phyloP scores from a whole-genome alignment of 73 alveolate species.

The Tetrahymena malaccensis region DNA sequence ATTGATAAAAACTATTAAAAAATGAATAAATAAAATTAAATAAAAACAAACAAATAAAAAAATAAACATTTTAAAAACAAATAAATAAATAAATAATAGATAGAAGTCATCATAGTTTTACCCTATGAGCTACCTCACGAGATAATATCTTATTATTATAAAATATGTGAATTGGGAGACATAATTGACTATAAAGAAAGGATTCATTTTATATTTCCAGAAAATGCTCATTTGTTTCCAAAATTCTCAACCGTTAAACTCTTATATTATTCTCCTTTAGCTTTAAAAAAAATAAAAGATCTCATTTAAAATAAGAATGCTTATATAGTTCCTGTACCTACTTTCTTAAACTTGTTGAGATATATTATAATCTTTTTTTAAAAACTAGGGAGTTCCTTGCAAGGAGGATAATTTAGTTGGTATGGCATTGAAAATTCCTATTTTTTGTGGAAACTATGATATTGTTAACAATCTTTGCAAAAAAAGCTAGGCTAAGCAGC shows the following conservation, averaged over 20 bases:
- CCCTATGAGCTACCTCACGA: slow-evolving; percentile 69
- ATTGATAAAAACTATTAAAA: neutral
- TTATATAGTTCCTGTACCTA: slow-evolving; percentile 75
- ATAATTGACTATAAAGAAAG: slow-evolving; percentile 70
- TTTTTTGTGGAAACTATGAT: slow-evolving; percentile 88
- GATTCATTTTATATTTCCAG: slow-evolving; percentile 78
- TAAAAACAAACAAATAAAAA: too few species aligned
- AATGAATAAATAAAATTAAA: too few species aligned
- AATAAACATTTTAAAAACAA: too few species aligned
- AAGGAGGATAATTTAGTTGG: slow-evolving; percentile 83
- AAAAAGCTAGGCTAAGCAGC: slow-evolving; percentile 81
- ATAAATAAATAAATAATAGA: neutral
- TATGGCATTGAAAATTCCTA: slow-evolving; percentile 74
- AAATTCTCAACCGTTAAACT: slow-evolving; percentile 78
- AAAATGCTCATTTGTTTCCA: slow-evolving; percentile 61
- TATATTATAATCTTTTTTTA: neutral
- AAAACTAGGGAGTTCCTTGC: slow-evolving; percentile 45
- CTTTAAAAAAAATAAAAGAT: slow-evolving; percentile 67
- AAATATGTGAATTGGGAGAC: slow-evolving; percentile 84
- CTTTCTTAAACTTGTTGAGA: neutral
- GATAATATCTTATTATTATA: slow-evolving; percentile 78
- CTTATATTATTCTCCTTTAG: slow-evolving; percentile 72
- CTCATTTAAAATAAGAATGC: slow-evolving; percentile 73
- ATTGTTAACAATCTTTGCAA: slow-evolving; percentile 75
- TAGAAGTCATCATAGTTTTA: neutral